Conservation (phyloP, 208 protist species). For the Trypanosoma rangeli region DNA sequence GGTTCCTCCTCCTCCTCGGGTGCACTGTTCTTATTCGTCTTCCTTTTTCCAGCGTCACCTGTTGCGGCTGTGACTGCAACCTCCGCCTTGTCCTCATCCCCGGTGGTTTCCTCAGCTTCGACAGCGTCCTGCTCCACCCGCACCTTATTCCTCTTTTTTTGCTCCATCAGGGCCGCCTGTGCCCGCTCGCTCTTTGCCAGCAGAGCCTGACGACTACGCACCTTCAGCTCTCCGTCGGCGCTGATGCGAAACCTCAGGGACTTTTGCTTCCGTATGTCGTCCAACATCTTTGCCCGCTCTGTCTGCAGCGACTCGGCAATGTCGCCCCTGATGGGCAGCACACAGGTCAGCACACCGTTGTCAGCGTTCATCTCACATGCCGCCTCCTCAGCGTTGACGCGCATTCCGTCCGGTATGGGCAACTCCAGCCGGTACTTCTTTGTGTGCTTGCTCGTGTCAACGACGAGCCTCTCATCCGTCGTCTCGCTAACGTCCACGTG, state of each 20-base stretch:
- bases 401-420: conserved; percentile 66
- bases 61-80: neutral
- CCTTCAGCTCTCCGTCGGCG: conserved; percentile 72
- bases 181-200: conserved; percentile 39
- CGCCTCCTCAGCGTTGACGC: conserved; percentile 43
- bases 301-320: conserved; percentile 47
- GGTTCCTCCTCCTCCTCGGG: conserved; percentile 14
- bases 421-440: conserved; percentile 83
- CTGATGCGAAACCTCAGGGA: conserved; percentile 72
- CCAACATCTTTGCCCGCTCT: conserved; percentile 49
- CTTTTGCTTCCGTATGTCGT: conserved; percentile 58
- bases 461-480: conserved; percentile 44
- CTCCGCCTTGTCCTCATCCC: conserved; percentile 10
- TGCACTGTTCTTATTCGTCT: neutral
- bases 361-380: conserved; percentile 52
- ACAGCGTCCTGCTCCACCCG: conserved; percentile 1
- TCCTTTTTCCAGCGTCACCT: neutral
- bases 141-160: conserved; percentile 2
- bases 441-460: conserved; percentile 76
- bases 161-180: conserved; percentile 14
- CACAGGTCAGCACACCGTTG: conserved; percentile 62
- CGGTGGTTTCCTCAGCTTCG: neutral
- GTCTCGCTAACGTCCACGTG: conserved; percentile 78
- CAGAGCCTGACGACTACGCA: conserved; percentile 71
- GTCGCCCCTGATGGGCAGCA: conserved; percentile 65